Percentiles rank a stretch among this genome's conserved stretches.
Conservation (phyloP, 1,284 basidiomycete species). For the Ustilago loliicola region DNA sequence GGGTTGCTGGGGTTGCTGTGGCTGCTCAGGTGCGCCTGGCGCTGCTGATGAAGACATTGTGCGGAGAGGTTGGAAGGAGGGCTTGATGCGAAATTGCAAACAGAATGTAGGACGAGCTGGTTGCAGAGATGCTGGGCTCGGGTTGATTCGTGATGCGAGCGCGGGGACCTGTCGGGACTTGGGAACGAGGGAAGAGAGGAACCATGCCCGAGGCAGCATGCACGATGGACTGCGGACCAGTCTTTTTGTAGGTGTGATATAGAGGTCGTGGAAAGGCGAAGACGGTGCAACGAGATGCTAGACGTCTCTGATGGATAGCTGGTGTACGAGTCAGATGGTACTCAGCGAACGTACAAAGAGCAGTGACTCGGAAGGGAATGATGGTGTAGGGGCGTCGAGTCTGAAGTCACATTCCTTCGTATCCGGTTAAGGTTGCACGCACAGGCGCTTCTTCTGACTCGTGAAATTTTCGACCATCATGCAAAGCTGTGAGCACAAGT, state of each 20-base stretch:
- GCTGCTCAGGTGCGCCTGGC: constrained; percentile 28
- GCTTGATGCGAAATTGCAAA: not conserved
- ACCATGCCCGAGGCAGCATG: constrained; percentile 29
- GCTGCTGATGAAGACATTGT: constrained; percentile 42
- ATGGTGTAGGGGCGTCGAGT: not conserved
- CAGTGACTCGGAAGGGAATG: constrained; percentile 14
- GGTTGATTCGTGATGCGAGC: constrained; percentile 1
- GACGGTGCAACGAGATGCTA: constrained; percentile 1
- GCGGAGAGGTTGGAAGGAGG: constrained; percentile 8
- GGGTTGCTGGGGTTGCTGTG: constrained; percentile 23
- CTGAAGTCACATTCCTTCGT: not conserved
- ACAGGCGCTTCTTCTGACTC: constrained; percentile 18
- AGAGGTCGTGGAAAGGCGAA: not conserved
- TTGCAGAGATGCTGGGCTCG: constrained; percentile 3
- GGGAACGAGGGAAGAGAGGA: constrained; percentile 20
- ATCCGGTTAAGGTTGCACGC: constrained; percentile 3
- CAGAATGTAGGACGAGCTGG: not conserved
- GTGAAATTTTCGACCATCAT: constrained; percentile 15
- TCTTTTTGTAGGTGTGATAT: constrained; percentile 12
- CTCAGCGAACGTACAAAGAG: not conserved
- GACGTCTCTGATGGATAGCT: constrained; percentile 4
- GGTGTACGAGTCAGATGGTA: constrained; percentile 8
- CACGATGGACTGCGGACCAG: constrained; percentile 27
- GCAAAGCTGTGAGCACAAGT: too few species aligned
- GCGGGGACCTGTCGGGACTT: constrained; percentile 17